Evolutionary conservation across 305 asterid genomes (phyloP), one percentile per base, ranked within the genome.

Genomic region (Euphrasia arctica): DNA sequence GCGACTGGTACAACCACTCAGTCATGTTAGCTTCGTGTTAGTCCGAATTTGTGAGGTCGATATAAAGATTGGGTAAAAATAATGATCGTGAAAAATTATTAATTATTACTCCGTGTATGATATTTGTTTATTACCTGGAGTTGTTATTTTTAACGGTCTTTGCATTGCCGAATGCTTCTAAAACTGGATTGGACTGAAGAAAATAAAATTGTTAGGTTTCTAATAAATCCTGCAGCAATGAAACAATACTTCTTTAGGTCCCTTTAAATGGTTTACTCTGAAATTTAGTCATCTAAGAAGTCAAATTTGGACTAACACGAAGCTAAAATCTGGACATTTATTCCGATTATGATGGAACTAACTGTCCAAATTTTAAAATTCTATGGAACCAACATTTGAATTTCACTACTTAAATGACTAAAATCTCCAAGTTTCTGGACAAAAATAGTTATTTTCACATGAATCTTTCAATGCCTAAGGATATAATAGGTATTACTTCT

Each of bases 91-190:
- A 47, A 58, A 13, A 18, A 54, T 64, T 60, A 31, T 13, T 12
- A 18, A 18, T 18, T 18, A 18, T 18, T 18, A 18, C 22, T 18
- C 22, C 22, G 22, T 18, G 1, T 63, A 25, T 58, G 64, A 42
- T 60, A 32, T 65, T 64, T 54, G 13, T 48, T 71, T 72, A 89
- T 69, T 72, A 89, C 98, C 98, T 92, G 71, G 98, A 92, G 75
- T 92, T 92, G 77, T 92, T 92, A 70, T 92, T 92, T 68, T 84
- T 92, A 63, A 92, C 95, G 0, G 98, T 92, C 77, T 92, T 92
- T 50, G 98, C 97, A 70, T 89, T 89, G 62, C 98, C 98, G 76
- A 92, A 89, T 75, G 98, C 98, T 82, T 92, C 97, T 32, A 92
- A 83, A 18, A 92, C 98, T 62, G 98, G 98, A 69, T 89, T 92